Percentiles rank a stretch among this genome's conserved stretches.
Evolutionary conservation across 2,329 filamentous ascomycete species (phyloP).

Genomic region (Dactylonectria estremocensis): DNA sequence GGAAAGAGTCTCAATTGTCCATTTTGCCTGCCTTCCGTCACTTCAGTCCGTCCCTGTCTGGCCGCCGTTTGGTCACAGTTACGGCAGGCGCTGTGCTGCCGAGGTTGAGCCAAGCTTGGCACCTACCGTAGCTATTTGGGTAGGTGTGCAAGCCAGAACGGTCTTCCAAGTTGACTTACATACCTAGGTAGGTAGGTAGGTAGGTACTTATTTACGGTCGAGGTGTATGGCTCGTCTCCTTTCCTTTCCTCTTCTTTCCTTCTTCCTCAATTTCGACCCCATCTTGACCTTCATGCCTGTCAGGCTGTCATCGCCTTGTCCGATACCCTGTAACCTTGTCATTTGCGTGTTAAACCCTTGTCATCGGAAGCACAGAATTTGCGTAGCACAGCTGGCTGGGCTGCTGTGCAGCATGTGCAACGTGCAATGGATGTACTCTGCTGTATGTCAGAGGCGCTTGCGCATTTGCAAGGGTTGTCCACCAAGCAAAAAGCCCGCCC

Average conservation of each 20-base stretch:
- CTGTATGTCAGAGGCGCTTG: constrained; percentile 2
- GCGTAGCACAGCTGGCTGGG: neutral
- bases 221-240: too few species aligned
- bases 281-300: neutral
- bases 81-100: too few species aligned
- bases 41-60: too few species aligned
- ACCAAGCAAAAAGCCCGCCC: constrained; percentile 3
- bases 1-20: neutral
- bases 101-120: too few species aligned
- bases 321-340: neutral
- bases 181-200: too few species aligned
- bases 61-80: too few species aligned
- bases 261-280: neutral
- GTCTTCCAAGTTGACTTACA: too few species aligned
- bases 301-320: neutral
- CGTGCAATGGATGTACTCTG: neutral
- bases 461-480: constrained; percentile 2
- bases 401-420: neutral
- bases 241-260: neutral
- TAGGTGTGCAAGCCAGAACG: too few species aligned
- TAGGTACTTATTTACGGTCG: too few species aligned
- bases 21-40: too few species aligned
- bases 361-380: neutral
- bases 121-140: too few species aligned
- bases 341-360: neutral